Evolutionary conservation across 495 filamentous ascomycete genomes (phyloP).

Genomic region (Hypomontagnella submonticulosa): DNA sequence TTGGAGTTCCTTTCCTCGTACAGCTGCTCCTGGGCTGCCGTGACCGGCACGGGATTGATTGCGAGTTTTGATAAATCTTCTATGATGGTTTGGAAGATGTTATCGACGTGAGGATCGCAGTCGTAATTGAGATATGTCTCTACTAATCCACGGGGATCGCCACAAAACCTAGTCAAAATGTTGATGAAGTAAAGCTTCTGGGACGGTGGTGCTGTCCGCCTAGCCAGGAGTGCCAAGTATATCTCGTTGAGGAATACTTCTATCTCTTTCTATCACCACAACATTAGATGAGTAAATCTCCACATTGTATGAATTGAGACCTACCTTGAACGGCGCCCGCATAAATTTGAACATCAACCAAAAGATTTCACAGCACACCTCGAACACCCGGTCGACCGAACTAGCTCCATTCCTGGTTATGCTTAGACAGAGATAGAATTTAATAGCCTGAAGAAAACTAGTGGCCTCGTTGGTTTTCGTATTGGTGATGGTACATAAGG

Average conservation of each 20-base stretch:
- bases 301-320: constrained; percentile 13
- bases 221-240: constrained; percentile 92
- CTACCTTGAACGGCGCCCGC: constrained; percentile 90
- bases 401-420: constrained; percentile 95
- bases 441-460: constrained; percentile 92
- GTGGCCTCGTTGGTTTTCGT: constrained; percentile 86
- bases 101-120: constrained; percentile 93
- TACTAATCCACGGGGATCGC: constrained; percentile 87
- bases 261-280: constrained; percentile 81
- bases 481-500: constrained; percentile 87
- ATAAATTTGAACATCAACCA: constrained; percentile 96
- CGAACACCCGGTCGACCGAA: constrained; percentile 89
- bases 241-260: constrained; percentile 99
- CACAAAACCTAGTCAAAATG: constrained; percentile 82
- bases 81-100: constrained; percentile 94
- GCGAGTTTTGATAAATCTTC: constrained; percentile 91
- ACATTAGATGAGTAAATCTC: constrained; percentile 26
- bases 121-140: constrained; percentile 99
- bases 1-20: constrained; percentile 82
- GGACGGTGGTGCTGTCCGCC: constrained; percentile 82
- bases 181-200: constrained; percentile 94
- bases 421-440: constrained; percentile 94
- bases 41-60: constrained; percentile 78
- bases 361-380: constrained; percentile 96
- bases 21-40: constrained; percentile 78